Percentiles rank a stretch among this genome's conserved stretches.
These are phyloP conservation scores for Blastobotrys illinoisensis DNA, from an alignment of 1,139 yeast species.

Conservation along the genomic window DNA sequence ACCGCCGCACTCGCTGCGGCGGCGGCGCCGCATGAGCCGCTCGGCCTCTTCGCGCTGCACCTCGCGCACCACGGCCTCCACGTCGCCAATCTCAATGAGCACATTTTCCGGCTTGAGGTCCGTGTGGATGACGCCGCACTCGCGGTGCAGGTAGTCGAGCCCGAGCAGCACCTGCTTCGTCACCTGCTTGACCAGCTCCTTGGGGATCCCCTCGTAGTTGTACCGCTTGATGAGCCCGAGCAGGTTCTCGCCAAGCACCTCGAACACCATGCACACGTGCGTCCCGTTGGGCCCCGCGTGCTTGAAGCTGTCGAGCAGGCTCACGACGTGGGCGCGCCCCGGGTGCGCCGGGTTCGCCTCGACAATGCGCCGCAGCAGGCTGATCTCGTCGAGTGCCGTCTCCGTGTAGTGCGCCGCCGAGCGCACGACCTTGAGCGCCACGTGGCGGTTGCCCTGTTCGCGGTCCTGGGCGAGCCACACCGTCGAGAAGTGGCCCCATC, in stretches of 20 bases:
- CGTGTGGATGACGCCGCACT: slow-evolving; percentile 87
- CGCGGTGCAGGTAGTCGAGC: slow-evolving; percentile 73
- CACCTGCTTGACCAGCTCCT: slow-evolving; percentile 69
- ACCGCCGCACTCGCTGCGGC: slow-evolving; percentile 14
- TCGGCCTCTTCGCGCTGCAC: slow-evolving; percentile 44
- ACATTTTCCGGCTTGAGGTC: slow-evolving; percentile 89
- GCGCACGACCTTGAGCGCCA: slow-evolving; percentile 80
- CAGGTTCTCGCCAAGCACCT: slow-evolving; percentile 78
- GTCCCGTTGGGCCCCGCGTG: slow-evolving; percentile 77
- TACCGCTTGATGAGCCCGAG: slow-evolving; percentile 64
- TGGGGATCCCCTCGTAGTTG: slow-evolving; percentile 67
- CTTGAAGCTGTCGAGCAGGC: slow-evolving; percentile 65
- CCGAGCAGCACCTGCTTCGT: slow-evolving; percentile 73
- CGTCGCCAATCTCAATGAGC: slow-evolving; percentile 73
- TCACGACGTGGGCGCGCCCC: slow-evolving; percentile 66
- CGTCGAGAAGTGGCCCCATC: slow-evolving; percentile 90
- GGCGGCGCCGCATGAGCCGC: slow-evolving; percentile 18
- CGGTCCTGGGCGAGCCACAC: slow-evolving; percentile 77
- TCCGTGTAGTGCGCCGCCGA: slow-evolving; percentile 66
- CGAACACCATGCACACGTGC: slow-evolving; percentile 87
- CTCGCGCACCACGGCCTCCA: slow-evolving; percentile 57
- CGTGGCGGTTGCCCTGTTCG: slow-evolving; percentile 44
- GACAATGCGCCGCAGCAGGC: slow-evolving; percentile 47
- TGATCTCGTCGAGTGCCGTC: slow-evolving; percentile 82
- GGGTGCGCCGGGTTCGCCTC: slow-evolving; percentile 55